Percentiles rank a stretch among this genome's conserved stretches.
phyloP scores from a whole-genome alignment of 2,329 filamentous ascomycete species.

The Alternaria sp. region DNA sequence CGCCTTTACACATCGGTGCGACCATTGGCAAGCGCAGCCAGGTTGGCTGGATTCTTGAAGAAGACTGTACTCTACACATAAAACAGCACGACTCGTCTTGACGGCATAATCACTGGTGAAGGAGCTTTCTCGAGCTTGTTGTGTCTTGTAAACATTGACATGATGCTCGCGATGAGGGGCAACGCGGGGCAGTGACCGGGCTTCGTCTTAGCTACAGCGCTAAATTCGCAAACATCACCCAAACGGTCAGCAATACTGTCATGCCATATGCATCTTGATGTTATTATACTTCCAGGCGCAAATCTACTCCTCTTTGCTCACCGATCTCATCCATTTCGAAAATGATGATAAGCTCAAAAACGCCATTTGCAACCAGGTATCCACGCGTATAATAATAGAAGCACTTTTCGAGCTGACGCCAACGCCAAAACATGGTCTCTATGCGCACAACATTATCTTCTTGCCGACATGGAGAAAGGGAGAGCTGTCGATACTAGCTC shows the following conservation, averaged over 20 bases:
- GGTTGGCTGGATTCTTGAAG: neutral
- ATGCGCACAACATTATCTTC: constrained; percentile 10
- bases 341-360: neutral
- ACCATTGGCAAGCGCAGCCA: neutral
- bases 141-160: constrained; percentile 17
- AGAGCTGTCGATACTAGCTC: constrained; percentile 42
- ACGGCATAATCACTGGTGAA: neutral
- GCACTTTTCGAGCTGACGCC: neutral
- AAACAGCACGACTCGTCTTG: neutral
- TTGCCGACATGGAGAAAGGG: constrained; percentile 38
- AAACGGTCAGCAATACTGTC: neutral
- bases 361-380: constrained; percentile 10
- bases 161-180: constrained; percentile 28
- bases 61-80: neutral
- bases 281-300: neutral
- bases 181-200: constrained; percentile 31
- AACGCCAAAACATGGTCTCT: neutral
- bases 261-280: neutral
- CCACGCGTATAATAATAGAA: constrained; percentile 6
- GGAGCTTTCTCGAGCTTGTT: neutral
- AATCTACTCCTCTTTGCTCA: neutral
- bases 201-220: neutral
- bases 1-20: constrained; percentile 13
- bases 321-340: neutral
- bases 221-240: neutral